Evolutionary conservation across 306 rosid genomes (phyloP).

Genomic region (Quercus berberidifolia): DNA sequence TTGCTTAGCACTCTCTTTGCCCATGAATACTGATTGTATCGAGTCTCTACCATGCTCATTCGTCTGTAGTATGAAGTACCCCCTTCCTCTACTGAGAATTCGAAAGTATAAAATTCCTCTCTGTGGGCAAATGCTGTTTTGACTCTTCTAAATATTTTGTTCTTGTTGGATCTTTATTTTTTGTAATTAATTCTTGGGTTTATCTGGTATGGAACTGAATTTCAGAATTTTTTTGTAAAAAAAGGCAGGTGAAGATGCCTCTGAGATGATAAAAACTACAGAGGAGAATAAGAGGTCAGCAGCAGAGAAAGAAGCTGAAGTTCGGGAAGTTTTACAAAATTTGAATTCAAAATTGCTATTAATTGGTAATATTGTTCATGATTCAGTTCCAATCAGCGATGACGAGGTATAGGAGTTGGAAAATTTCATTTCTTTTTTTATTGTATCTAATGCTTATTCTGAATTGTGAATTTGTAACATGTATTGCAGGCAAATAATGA

Average conservation of each 20-base stretch:
- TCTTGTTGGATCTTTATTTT: not conserved
- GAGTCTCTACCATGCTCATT: not conserved
- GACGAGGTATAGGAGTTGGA: slow-evolving; percentile 59
- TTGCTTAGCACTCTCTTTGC: too few species aligned
- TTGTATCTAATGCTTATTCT: not conserved
- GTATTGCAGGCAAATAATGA: slow-evolving; percentile 64
- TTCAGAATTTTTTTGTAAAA: not conserved
- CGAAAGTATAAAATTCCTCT: not conserved
- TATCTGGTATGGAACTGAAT: not conserved
- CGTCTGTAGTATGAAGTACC: too few species aligned
- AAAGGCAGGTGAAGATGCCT: slow-evolving; percentile 63
- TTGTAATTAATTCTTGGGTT: not conserved
- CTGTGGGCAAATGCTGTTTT: not conserved
- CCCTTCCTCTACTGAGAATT: too few species aligned
- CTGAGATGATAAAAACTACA: slow-evolving; percentile 46
- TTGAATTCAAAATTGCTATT: slow-evolving; percentile 65
- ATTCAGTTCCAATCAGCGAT: slow-evolving; percentile 68
- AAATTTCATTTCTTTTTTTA: not conserved
- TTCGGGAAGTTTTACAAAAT: slow-evolving; percentile 39
- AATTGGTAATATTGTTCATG: slow-evolving; percentile 87
- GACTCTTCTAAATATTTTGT: not conserved
- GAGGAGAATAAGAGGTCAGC: slow-evolving; percentile 51
- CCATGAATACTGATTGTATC: too few species aligned
- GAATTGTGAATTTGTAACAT: not conserved
- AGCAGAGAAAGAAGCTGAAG: slow-evolving; percentile 76